phyloP scores from a whole-genome alignment of 495 filamentous ascomycete species.

The Aspergillus mulundensis region DNA sequence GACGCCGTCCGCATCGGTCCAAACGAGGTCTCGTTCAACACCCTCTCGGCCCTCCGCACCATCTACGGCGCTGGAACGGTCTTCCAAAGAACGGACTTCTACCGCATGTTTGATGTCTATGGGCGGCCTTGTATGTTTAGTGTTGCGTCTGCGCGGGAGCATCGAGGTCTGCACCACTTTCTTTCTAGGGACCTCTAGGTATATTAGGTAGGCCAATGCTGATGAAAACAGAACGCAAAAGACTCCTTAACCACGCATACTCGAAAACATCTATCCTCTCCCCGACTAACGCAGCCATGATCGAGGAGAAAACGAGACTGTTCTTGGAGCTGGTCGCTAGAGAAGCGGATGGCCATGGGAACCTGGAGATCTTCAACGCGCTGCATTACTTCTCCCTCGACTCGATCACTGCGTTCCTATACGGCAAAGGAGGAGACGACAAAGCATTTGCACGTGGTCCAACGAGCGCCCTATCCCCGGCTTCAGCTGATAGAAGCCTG shows the following conservation, averaged over 20 bases:
- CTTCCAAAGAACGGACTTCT: constrained; percentile 36
- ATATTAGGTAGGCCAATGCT: not conserved
- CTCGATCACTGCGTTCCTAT: constrained; percentile 34
- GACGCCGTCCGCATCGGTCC: constrained; percentile 39
- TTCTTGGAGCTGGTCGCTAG: constrained; percentile 26
- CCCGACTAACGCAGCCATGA: constrained; percentile 10
- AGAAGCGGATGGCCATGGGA: constrained; percentile 9
- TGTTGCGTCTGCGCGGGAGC: constrained; percentile 24
- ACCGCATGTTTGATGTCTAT: constrained; percentile 42
- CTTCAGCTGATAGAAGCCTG: constrained; percentile 21
- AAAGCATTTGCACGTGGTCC: constrained; percentile 21
- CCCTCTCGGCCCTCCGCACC: constrained; percentile 18
- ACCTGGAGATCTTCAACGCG: constrained; percentile 29
- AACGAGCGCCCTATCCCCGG: constrained; percentile 15
- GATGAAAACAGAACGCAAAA: constrained; percentile 27
- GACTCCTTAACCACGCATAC: constrained; percentile 35
- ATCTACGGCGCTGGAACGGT: constrained; percentile 42
- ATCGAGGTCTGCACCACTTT: constrained; percentile 16
- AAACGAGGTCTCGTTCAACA: constrained; percentile 35
- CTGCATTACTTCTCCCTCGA: constrained; percentile 42
- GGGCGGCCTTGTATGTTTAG: constrained; percentile 35
- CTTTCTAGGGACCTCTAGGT: not conserved
- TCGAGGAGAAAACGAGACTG: constrained; percentile 27
- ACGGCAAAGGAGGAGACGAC: too few species aligned
- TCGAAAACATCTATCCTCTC: constrained; percentile 32